Conservation (phyloP, 2,329 filamentous ascomycete genomes). For the Stachybotrys elegans region DNA sequence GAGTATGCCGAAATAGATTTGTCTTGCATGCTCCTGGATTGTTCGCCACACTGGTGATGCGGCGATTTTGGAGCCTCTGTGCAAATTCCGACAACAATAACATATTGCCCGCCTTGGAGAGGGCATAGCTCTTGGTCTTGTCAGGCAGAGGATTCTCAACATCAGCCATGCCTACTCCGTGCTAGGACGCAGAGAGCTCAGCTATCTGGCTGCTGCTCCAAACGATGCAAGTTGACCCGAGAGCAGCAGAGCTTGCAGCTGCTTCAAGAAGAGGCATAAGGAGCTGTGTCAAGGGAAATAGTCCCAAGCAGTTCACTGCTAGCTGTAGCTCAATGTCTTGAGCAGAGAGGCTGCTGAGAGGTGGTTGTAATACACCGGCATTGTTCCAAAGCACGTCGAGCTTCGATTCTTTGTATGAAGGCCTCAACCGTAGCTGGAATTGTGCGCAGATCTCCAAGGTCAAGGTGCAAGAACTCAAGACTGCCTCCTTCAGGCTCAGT, state of each 20-base stretch:
- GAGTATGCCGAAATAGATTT: neutral
- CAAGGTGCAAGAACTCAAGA: too few species aligned
- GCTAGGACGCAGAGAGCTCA: neutral
- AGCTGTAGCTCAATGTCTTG: too few species aligned
- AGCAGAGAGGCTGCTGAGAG: too few species aligned
- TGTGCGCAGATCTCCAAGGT: too few species aligned
- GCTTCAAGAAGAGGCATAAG: too few species aligned
- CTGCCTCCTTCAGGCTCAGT: too few species aligned
- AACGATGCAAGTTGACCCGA: neutral
- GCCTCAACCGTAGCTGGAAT: too few species aligned
- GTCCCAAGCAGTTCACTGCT: too few species aligned
- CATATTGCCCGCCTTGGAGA: neutral
- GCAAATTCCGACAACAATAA: neutral
- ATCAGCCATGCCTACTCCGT: neutral
- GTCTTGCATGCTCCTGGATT: neutral
- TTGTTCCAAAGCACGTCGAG: too few species aligned
- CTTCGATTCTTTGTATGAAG: too few species aligned
- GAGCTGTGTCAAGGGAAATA: too few species aligned
- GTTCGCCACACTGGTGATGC: neutral
- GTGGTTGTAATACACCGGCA: too few species aligned
- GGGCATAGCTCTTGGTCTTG: neutral
- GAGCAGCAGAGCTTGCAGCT: neutral
- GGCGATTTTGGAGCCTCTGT: neutral
- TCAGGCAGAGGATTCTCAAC: neutral
- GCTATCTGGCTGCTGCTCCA: neutral